Evolutionary conservation across 441 rosid genomes (phyloP).

Genomic region (Populus hybrid): DNA sequence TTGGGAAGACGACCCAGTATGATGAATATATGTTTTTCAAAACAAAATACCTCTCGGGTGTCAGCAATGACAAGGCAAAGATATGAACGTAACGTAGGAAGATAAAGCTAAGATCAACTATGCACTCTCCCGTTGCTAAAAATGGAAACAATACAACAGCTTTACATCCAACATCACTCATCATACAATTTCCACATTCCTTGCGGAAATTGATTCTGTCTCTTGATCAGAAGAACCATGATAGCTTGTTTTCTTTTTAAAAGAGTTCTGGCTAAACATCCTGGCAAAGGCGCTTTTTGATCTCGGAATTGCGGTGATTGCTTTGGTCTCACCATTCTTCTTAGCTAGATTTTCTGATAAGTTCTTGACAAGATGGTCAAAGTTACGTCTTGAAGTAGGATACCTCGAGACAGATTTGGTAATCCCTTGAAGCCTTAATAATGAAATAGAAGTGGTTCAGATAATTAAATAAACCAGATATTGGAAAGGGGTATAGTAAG

Average conservation of each 20-base stretch:
- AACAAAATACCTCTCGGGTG: background rate
- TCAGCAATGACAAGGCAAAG: background rate
- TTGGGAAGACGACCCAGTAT: too few relatives aligned
- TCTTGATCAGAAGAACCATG: conserved; percentile 53
- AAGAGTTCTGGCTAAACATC: conserved; percentile 50
- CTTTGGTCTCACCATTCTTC: conserved; percentile 34
- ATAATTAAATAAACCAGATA: background rate
- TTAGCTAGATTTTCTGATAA: conserved; percentile 56
- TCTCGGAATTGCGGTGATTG: conserved; percentile 29
- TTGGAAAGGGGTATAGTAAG: background rate
- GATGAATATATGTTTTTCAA: background rate
- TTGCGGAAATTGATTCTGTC: conserved; percentile 28
- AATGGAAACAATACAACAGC: background rate
- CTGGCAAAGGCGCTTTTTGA: conserved; percentile 53
- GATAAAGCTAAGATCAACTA: too few relatives aligned
- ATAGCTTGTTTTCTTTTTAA: conserved; percentile 41
- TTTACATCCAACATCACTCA: background rate
- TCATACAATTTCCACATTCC: conserved; percentile 48
- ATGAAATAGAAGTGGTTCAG: conserved; percentile 1
- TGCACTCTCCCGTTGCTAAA: background rate
- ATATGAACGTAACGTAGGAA: too few relatives aligned
- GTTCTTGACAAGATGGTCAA: conserved; percentile 49
- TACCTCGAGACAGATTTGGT: conserved; percentile 82
- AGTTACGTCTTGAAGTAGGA: conserved; percentile 78
- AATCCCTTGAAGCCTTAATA: conserved; percentile 68